Evolutionary conservation across 1,284 basidiomycete genomes (phyloP), one percentile per base, ranked within the genome.

Genomic region (Tylopilus sp.): DNA sequence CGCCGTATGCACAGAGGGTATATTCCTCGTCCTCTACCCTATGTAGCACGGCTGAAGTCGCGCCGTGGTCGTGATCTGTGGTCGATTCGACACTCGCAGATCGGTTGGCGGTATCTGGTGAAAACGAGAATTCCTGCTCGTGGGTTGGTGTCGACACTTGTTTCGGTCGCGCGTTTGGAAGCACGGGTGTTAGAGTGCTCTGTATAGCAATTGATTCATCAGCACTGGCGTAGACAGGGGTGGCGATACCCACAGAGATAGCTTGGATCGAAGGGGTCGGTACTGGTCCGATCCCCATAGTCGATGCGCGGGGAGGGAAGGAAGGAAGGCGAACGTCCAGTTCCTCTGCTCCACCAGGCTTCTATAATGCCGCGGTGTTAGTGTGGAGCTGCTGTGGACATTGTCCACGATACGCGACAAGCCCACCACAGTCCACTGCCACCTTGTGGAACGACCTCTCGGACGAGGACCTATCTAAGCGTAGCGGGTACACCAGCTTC

Each of bases 1-100:
- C 64, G 8, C 64, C 63, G 18, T 61, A 68, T 28, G 57, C 59
- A 28, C 53, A 57, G 36, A 69, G 48, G 3, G 61, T 64, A 31
- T 69, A 41, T 53, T 66, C 57, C 26, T 66, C 59, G 1, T 26
- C n/a, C 10, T 56, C 59, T 41, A 5, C 36, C n/a, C n/a, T 28
- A 4, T 45, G 39, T 20, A 44, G 38, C 35, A 35, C 8, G 15
- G n/a, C 4, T 7, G 35, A 28, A 20, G n/a, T 14, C 9, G 36
- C 14, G n/a, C 51, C 42, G 2, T 31, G 20, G 24, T 45, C 28
- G n/a, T 26, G 7, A 21, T 52, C 12, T 7, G 37, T 36, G 24
- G 15, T 4, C 2, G 50, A 40, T 21, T 31, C 34, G 29, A 41
- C 18, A 15, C 14, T 45, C 7, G 40, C 37, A 0, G 46, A 30